Evolutionary conservation across 2,329 filamentous ascomycete genomes (phyloP).

Genomic region (Knufia fluminis): DNA sequence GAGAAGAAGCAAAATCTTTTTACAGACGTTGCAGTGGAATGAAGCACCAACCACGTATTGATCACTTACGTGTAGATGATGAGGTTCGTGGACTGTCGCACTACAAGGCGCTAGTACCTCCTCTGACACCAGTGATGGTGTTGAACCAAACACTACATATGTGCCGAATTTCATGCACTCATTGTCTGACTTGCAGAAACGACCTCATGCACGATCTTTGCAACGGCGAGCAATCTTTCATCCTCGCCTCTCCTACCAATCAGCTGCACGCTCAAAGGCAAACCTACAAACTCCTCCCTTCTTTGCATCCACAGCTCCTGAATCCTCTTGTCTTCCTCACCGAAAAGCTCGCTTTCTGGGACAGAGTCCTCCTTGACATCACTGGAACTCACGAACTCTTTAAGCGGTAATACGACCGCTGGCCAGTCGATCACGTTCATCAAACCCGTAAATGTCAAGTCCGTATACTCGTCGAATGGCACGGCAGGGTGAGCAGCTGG

Average conservation of each 20-base stretch:
- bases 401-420: not conserved
- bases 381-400: not conserved
- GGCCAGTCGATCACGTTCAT: conserved; percentile 1
- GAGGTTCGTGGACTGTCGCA: too few relatives aligned
- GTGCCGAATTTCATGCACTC: too few relatives aligned
- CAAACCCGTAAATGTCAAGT: not conserved
- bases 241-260: not conserved
- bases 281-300: not conserved
- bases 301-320: not conserved
- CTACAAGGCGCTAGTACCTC: too few relatives aligned
- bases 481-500: not conserved
- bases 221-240: not conserved
- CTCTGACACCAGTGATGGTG: too few relatives aligned
- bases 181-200: too few relatives aligned
- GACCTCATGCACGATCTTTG: not conserved
- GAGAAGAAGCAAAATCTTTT: too few relatives aligned
- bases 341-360: not conserved
- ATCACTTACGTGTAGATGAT: too few relatives aligned
- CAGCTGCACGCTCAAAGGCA: not conserved
- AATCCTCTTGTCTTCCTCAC: not conserved
- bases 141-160: too few relatives aligned
- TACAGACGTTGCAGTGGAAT: too few relatives aligned
- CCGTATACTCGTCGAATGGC: not conserved
- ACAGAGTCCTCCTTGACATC: not conserved
- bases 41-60: too few relatives aligned